Base-by-base conservation (phyloP, 2,329 filamentous ascomycete species). In the Ophiostoma quercus region DNA sequence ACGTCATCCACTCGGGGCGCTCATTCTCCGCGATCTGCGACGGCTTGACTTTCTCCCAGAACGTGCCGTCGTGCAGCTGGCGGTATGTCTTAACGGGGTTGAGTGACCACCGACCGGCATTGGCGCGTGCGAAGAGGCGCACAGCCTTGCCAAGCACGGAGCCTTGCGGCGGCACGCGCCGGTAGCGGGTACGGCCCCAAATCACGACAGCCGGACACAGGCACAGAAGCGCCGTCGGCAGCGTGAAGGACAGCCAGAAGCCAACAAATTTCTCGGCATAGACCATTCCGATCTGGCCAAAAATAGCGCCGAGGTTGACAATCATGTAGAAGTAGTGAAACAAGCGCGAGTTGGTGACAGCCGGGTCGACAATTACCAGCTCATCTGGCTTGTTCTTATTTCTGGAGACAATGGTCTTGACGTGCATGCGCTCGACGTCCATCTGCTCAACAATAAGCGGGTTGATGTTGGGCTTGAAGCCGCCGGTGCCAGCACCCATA, bases 221-320 rank as follows among this genome's bases (percentile, higher is more conserved):
- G 70, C 82, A 81, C 76, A 88, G 87, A 75, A 89, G 78, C 68
- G 82, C 75, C 0, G 87, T 89, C 3, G 87, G 87, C 1, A 89
- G 78, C 25, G 87, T 75, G 77, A 79, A 89, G 0, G 86, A 80
- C 47, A 88, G 81, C 83, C 84, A 89, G 77, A 88, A 89, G 12
- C 88, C 88, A 47, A 89, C 82, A 70, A 88, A 88, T 74, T 86
- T 84, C 77, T 89, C 87, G 0, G 85, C 84, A 74, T 88, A 90
- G 29, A 84, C 85, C 85, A 86, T 89, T 73, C 78, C 80, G 72
- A 85, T 81, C 77, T 84, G 85, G 62, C 81, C 84, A 68, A 81
- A 62, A 62, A 86, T 79, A 12, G 85, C 84, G 3, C 51, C 51
- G n/a, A 57, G 22, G n/a, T 57, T 57, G 9, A 25, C 8, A 29